These are phyloP conservation scores for Penicillium verhagenii DNA, from an alignment of 495 filamentous ascomycete genomes.

Conservation along the genomic window DNA sequence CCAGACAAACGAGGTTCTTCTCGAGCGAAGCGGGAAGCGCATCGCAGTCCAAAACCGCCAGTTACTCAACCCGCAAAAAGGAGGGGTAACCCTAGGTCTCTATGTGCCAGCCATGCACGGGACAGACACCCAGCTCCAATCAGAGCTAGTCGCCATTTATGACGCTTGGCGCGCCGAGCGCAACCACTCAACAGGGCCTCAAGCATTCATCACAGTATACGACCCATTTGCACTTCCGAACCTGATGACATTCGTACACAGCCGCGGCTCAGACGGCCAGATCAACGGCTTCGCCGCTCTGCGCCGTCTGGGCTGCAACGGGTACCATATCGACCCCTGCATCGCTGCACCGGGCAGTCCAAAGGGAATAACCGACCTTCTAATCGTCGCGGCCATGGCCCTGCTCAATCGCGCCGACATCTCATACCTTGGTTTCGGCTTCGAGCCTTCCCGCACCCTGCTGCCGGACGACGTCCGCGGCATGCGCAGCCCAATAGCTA, in stretches of 20 bases:
- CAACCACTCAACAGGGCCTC: conserved; percentile 26
- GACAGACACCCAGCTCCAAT: conserved; percentile 27
- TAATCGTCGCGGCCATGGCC: conserved; percentile 39
- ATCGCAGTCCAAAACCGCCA: conserved; percentile 39
- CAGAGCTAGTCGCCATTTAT: conserved; percentile 36
- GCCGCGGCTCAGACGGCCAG: conserved; percentile 24
- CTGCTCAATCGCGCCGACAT: conserved; percentile 28
- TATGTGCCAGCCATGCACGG: conserved; percentile 32
- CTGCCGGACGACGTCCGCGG: conserved; percentile 26
- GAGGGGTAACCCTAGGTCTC: conserved; percentile 30
- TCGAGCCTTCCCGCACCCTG: conserved; percentile 34
- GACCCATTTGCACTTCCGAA: conserved; percentile 40
- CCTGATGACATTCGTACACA: conserved; percentile 47
- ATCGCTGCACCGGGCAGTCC: conserved; percentile 36
- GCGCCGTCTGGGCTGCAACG: conserved; percentile 33
- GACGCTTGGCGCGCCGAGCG: conserved; percentile 38
- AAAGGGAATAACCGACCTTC: conserved; percentile 40
- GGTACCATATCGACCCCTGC: conserved; percentile 46
- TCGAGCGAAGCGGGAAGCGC: conserved; percentile 37
- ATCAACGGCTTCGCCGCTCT: conserved; percentile 42
- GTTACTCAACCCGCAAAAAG: conserved; percentile 34
- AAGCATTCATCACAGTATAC: conserved; percentile 46
- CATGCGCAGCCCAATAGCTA: conserved; percentile 23
- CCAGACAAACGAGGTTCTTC: conserved; percentile 38
- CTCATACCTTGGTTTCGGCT: conserved; percentile 41